Evolutionary conservation across 768 basidiomycete species (phyloP), one percentile per base, ranked within the genome.

Genomic region (Epithele typhae): DNA sequence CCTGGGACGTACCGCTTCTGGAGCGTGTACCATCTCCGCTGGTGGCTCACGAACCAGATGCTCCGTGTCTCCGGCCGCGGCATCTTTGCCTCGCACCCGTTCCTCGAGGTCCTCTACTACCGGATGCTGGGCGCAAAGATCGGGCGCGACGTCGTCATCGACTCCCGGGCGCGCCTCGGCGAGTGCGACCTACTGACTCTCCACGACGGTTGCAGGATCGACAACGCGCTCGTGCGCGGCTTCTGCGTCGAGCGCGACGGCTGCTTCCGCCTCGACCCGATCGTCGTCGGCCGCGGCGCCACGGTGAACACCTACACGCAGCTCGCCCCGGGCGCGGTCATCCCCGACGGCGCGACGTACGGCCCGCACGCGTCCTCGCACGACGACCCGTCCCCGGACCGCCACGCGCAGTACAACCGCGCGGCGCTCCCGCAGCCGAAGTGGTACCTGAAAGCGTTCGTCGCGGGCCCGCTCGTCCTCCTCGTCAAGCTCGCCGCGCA

Each of bases 161-260:
- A 68, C 37, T 62, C 68, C 33, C 58, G 56, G n/a, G 68, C 69
- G 0, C 60, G 53, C n/a, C 60, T 76, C 3, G 69, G 66, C 27
- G 74, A 76, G 57, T 70, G 57, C 56, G 74, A 76, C 46, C 61
- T 76, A n/a, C 56, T 76, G 22, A 67, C 64, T 6, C 53, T 75
- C 35, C 54, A 64, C 27, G 72, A 76, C 52, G 73, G 68, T 6
- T 72, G 70, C 45, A 65, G 67, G n/a, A 60, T 76, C 34, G 72
- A 75, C 47, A 63, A 61, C 19, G 56, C 70, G 0, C 58, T 68
- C 3, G 55, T 74, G 11, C 68, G 73, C 11, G 72, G 69, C 11
- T 75, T 76, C 52, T 67, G 68, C 37, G 71, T 74, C 5, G 74
- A 76, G 53, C 61, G 68, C 17, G 69, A 75, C 44, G 72, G 73